A percentile compares a stretch with the other conserved stretches of the same genome.
Conservation (phyloP, 345 rosid species). For the Populus davidiana region DNA sequence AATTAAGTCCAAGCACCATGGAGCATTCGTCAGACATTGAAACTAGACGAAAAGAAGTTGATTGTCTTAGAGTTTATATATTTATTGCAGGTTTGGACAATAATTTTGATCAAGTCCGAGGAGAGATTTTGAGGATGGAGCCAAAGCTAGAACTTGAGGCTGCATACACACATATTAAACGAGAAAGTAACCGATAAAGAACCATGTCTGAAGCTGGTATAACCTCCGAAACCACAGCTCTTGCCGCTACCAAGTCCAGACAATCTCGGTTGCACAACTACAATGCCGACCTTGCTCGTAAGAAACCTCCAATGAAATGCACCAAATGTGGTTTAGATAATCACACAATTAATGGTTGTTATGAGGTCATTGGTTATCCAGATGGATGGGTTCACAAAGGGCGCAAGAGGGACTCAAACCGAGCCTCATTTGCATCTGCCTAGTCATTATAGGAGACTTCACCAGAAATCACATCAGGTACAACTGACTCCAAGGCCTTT, state of each 20-base stretch:
- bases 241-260: neutral
- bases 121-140: neutral
- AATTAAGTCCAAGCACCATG: neutral
- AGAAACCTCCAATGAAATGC: neutral
- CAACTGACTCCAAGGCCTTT: neutral
- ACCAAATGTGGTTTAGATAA: neutral
- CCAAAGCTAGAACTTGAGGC: neutral
- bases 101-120: neutral
- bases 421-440: neutral
- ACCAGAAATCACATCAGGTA: neutral
- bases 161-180: neutral
- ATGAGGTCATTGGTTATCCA: neutral
- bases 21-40: neutral
- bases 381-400: neutral
- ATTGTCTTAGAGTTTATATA: neutral
- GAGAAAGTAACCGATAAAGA: neutral
- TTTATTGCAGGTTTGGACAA: neutral
- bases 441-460: neutral
- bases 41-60: neutral
- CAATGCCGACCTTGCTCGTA: neutral
- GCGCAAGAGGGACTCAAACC: neutral
- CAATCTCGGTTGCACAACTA: neutral
- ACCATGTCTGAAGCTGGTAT: neutral
- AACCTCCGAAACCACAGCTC: neutral
- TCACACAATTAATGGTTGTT: neutral